phyloP scores from a whole-genome alignment of 1,284 basidiomycete species.

The Rhodotorula sp. region DNA sequence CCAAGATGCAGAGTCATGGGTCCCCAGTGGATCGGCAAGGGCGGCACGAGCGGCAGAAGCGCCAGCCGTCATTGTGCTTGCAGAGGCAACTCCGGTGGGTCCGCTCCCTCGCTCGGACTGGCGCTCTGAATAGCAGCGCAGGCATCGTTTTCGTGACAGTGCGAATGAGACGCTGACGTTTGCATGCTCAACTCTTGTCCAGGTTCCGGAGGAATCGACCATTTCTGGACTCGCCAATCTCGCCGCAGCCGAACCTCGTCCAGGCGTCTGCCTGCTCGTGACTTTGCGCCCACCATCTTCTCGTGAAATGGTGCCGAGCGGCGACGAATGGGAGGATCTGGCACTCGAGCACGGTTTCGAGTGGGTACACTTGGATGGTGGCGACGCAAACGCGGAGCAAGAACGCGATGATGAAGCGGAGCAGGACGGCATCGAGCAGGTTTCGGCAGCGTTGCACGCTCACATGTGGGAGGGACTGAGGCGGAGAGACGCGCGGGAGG shows the following conservation, averaged over 20 bases:
- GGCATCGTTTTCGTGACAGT: too few species aligned
- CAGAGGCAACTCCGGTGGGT: slow-evolving; percentile 3
- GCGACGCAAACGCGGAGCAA: too few species aligned
- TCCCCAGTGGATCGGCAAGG: too few species aligned
- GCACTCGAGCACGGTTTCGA: slow-evolving; percentile 33
- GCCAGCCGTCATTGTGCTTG: slow-evolving; percentile 31
- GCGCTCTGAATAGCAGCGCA: too few species aligned
- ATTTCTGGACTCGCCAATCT: not conserved
- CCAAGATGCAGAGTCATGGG: not conserved
- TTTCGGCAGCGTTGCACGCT: slow-evolving; percentile 27
- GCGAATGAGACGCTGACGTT: not conserved
- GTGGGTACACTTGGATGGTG: slow-evolving; percentile 19
- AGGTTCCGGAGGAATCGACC: too few species aligned
- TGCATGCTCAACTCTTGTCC: too few species aligned
- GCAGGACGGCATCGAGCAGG: slow-evolving; percentile 5
- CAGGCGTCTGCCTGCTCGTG: slow-evolving; percentile 33
- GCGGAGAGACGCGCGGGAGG: too few species aligned
- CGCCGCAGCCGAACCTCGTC: slow-evolving; percentile 3
- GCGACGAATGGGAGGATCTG: slow-evolving; percentile 29
- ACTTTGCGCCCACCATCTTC: not conserved
- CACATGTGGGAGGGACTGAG: slow-evolving; percentile 30
- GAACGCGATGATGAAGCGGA: not conserved
- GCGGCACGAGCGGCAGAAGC: slow-evolving; percentile 1
- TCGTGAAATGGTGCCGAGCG: not conserved
- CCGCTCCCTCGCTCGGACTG: too few species aligned